Percentiles rank a stretch among this genome's conserved stretches.
Conservation (phyloP, 225 moss, liverwort and hornwort species). For the Climacium dendroides region DNA sequence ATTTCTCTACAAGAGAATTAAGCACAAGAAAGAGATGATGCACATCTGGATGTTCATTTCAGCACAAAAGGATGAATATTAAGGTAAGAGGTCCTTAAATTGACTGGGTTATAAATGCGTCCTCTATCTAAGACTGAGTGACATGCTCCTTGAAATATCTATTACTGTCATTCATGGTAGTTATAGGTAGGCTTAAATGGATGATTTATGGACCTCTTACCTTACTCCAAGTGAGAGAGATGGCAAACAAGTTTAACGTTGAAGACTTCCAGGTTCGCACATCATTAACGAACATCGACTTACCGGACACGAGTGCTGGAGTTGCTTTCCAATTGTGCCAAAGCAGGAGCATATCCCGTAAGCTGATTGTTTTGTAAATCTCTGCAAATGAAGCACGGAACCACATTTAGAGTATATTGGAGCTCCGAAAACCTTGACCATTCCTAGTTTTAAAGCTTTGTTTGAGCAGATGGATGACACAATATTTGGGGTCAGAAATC, state of each 20-base stretch:
- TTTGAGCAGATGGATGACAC: background rate
- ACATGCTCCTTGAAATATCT: too few species aligned
- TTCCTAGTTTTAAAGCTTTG: background rate
- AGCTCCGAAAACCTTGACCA: background rate
- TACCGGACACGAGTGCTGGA: too few species aligned
- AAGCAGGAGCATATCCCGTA: background rate
- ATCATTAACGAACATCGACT: background rate
- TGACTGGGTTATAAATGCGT: too few species aligned
- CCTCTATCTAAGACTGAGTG: too few species aligned
- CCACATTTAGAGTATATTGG: background rate
- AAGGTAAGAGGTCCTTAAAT: too few species aligned
- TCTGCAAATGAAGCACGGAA: slow-evolving; percentile 9
- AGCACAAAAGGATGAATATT: background rate
- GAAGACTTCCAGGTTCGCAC: background rate
- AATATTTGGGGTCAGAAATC: background rate
- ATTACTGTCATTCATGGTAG: too few species aligned
- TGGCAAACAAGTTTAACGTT: background rate
- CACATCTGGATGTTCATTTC: background rate
- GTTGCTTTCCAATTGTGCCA: too few species aligned
- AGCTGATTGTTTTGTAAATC: slow-evolving; percentile 39
- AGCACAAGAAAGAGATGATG: background rate
- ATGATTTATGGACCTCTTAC: too few species aligned
- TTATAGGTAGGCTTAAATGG: too few species aligned
- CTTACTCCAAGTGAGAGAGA: background rate
- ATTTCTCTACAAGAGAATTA: background rate